Conservation (phyloP, 192 early-diverging fungal genomes). For the Globomyces pollinis-pini region DNA sequence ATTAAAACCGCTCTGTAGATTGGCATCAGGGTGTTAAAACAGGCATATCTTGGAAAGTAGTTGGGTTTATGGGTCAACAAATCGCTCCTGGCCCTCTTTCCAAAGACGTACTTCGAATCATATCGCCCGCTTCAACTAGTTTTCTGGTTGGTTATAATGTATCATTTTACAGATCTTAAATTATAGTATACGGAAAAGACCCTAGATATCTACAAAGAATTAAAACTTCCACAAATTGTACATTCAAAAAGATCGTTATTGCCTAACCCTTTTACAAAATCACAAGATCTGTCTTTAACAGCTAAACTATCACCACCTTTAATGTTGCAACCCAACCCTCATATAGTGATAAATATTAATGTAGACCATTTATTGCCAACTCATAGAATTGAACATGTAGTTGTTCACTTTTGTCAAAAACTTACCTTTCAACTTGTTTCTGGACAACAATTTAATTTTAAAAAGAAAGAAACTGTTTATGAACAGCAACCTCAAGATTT, state of each 20-base stretch:
- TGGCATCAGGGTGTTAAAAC: no score
- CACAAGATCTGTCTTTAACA: neutral
- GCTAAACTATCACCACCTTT: no score
- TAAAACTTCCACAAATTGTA: neutral
- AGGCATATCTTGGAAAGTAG: neutral
- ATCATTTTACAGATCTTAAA: neutral
- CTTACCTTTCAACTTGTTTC: neutral
- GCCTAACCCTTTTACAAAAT: neutral
- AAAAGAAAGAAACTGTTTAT: neutral
- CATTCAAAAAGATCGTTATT: neutral
- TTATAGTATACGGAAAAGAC: neutral
- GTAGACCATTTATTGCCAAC: no score
- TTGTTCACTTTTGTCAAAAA: neutral
- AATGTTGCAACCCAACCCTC: no score
- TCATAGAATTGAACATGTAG: neutral
- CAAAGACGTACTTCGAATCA: neutral
- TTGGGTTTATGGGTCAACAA: neutral
- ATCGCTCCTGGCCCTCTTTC: neutral
- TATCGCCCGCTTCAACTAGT: neutral
- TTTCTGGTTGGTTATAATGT: constrained; percentile 1
- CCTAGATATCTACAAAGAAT: neutral
- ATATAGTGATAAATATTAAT: no score
- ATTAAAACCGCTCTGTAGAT: no score
- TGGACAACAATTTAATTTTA: neutral
- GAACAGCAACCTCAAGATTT: neutral